Evolutionary conservation across 106 monocot species (phyloP).

Genomic region (Phalaenopsis equestris): DNA sequence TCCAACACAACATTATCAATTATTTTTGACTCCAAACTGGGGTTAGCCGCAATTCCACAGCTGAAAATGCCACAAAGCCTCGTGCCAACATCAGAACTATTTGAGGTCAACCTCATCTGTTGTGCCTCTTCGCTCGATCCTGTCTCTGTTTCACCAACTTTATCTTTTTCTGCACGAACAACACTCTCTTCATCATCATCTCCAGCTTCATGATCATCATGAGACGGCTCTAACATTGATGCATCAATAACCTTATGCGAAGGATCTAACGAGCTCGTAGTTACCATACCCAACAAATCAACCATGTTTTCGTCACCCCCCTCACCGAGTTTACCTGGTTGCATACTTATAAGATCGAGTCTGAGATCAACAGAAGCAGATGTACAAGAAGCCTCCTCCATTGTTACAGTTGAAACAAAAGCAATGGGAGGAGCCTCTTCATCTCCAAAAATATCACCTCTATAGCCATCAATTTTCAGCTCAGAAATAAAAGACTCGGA

Average conservation of each 20-base stretch:
- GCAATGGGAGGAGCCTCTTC: conserved; percentile 36
- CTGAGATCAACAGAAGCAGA: conserved; percentile 40
- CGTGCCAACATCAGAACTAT: conserved; percentile 15
- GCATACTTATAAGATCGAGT: conserved; percentile 19
- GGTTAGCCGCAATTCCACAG: conserved; percentile 19
- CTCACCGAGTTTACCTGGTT: conserved; percentile 45
- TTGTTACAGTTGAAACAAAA: conserved; percentile 41
- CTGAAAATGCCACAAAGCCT: conserved; percentile 16
- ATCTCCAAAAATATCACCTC: conserved; percentile 37
- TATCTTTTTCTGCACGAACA: conserved; percentile 10
- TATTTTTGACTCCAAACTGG: conserved; percentile 18
- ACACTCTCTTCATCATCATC: conserved; percentile 13
- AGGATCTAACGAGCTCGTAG: conserved; percentile 6
- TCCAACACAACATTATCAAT: conserved; percentile 31
- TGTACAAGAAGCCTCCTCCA: conserved; percentile 77
- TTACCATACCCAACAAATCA: conserved; percentile 43
- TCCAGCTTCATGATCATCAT: conserved; percentile 29
- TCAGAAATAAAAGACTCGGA: conserved; percentile 29
- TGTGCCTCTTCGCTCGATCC: conserved; percentile 24
- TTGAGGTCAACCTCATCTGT: conserved; percentile 9
- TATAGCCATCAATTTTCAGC: conserved; percentile 33
- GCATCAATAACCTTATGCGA: conserved; percentile 56
- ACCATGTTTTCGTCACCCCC: conserved; percentile 92
- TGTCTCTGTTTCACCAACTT: conserved; percentile 8
- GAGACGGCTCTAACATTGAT: conserved; percentile 54